Conservation (phyloP, 1,139 yeast genomes). For the Schizosaccharomyces versatilis region DNA sequence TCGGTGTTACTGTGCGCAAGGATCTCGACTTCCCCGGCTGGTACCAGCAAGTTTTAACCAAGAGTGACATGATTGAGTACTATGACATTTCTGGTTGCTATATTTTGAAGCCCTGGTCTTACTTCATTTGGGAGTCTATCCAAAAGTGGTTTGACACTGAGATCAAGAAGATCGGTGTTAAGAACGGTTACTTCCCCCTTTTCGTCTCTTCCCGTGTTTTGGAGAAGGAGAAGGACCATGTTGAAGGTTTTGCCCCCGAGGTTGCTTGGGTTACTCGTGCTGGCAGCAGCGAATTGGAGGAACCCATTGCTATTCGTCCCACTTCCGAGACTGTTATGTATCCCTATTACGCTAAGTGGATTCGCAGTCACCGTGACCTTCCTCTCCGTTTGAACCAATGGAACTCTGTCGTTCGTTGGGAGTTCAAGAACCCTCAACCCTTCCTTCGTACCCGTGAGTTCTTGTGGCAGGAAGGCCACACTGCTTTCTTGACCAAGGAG, state of each 20-base stretch:
- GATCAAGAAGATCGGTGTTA: constrained; percentile 75
- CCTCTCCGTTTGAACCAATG: constrained; percentile 94
- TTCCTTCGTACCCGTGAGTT: constrained; percentile 96
- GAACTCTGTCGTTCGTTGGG: constrained; percentile 98
- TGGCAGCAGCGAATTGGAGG: constrained; percentile 81
- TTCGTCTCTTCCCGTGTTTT: constrained; percentile 80
- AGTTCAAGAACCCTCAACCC: constrained; percentile 98
- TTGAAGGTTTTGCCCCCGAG: constrained; percentile 98
- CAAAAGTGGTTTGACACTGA: constrained; percentile 64
- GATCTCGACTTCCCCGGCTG: constrained; percentile 80
- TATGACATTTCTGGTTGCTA: constrained; percentile 98
- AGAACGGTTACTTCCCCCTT: constrained; percentile 95
- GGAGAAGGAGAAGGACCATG: constrained; percentile 94
- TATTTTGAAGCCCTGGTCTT: constrained; percentile 89
- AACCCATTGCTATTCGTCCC: constrained; percentile 97
- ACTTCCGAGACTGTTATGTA: constrained; percentile 99
- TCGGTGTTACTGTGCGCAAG: constrained; percentile 91
- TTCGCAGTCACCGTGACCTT: constrained; percentile 90
- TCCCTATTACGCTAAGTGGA: constrained; percentile 98
- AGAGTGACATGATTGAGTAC: constrained; percentile 91
- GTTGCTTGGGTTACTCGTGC: constrained; percentile 99
- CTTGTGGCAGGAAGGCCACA: constrained; percentile 99
- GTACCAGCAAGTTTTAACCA: constrained; percentile 88
- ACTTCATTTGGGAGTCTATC: constrained; percentile 82
- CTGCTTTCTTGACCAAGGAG: constrained; percentile 69